Conservation (phyloP, 2,329 filamentous ascomycete genomes). For the Colletotrichum falcatum region DNA sequence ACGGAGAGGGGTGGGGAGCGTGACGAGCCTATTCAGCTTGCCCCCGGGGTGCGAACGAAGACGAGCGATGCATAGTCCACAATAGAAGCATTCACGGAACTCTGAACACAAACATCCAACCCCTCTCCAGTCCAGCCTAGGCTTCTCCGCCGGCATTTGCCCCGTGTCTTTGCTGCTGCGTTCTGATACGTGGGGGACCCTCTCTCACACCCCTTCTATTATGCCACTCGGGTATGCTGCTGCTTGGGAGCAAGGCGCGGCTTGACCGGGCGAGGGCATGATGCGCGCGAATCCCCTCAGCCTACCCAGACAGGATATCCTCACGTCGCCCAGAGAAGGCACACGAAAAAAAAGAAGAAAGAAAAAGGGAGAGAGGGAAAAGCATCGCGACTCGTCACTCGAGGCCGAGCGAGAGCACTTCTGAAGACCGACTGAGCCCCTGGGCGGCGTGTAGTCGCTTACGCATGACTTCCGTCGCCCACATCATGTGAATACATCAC, state of each 20-base stretch:
- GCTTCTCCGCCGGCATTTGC: not conserved
- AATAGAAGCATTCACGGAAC: conserved; percentile 40
- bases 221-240: not conserved
- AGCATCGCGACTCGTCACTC: not conserved
- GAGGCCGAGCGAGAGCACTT: not conserved
- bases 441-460: not conserved
- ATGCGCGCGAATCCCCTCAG: not conserved
- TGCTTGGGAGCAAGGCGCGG: not conserved
- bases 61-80: conserved; percentile 34
- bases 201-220: not conserved
- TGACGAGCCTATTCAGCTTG: not conserved
- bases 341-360: too few species aligned
- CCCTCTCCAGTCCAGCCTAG: not conserved
- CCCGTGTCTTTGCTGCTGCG: not conserved
- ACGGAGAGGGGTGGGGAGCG: conserved; percentile 1
- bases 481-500: not conserved
- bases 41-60: conserved; percentile 8
- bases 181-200: not conserved
- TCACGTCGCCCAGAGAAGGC: not conserved
- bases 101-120: not conserved
- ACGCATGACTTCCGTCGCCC: not conserved
- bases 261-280: not conserved
- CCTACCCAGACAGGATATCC: not conserved
- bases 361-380: not conserved
- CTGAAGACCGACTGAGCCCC: not conserved